Evolutionary conservation across 345 rosid species (phyloP), one percentile per base, ranked within the genome.

Genomic region (Lepidium didymum): DNA sequence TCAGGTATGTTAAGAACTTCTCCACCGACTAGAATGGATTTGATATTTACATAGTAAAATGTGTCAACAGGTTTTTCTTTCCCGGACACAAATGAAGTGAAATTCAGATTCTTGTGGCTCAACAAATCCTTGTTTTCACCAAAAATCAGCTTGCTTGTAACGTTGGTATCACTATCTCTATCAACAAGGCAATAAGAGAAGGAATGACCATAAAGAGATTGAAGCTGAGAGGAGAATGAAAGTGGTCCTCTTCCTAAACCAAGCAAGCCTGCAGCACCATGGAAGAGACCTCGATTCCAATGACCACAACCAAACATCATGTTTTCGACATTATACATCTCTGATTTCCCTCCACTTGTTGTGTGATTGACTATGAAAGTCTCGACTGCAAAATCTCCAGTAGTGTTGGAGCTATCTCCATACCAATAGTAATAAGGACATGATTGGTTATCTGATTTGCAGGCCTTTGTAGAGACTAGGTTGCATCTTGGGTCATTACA

Each of bases 351-450:
- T 0, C 68, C 61, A 3, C 52, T 43, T 0, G 85, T 68, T 0
- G 92, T 86, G 47, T 85, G 87, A 41, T 93, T 93, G 7, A 90
- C 90, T 0, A 90, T 83, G 55, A 93, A 93, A 3, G 89, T 90
- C 78, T 93, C 98, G 0, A 77, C 53, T 0, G 97, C 89, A 23
- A 90, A 82, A 77, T 88, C 96, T 15, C 98, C 98, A 0, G 97
- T 90, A 0, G 96, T 87, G 72, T 90, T 87, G 3, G 98, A 93
- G 52, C 90, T 82, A 61, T 93, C 98, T 0, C 96, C 97, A 41
- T 93, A 93, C 89, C 86, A 84, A 38, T 93, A 93, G 77, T 62
- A 85, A 16, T 90, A 90, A 77, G 96, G 96, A n/a, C 98, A 93
- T 21, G 90, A 70, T 33, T 86, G 91, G 62, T 76, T 84, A 41